Evolutionary conservation across 306 rosid species (phyloP).

Genomic region (Nissolia schottii): DNA sequence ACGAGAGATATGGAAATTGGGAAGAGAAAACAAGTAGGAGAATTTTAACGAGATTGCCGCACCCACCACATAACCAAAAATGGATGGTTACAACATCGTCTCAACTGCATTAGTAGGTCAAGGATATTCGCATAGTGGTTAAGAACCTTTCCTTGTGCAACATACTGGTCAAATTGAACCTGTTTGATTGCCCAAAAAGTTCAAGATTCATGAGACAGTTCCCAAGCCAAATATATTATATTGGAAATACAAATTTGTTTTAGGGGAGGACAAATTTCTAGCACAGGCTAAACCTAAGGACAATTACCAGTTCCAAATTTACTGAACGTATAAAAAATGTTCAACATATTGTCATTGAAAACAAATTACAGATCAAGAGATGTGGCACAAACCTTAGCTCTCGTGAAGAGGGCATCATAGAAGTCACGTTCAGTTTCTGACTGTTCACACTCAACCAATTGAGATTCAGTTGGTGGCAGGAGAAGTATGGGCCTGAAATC

Average conservation of each 20-base stretch:
- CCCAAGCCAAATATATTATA: background rate
- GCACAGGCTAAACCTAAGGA: background rate
- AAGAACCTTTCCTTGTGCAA: conserved; percentile 78
- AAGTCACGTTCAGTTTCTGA: conserved; percentile 77
- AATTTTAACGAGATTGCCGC: conserved; percentile 1
- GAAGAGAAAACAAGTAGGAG: background rate
- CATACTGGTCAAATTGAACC: conserved; percentile 80
- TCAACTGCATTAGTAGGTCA: conserved; percentile 73
- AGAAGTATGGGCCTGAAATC: conserved; percentile 68
- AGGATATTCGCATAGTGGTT: conserved; percentile 76
- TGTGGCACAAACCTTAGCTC: conserved; percentile 54
- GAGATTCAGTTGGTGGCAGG: conserved; percentile 71
- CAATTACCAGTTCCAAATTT: background rate
- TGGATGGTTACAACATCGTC: conserved; percentile 93
- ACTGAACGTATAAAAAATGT: background rate
- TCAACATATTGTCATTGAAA: background rate
- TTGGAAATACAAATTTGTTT: background rate
- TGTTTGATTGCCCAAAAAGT: conserved; percentile 32
- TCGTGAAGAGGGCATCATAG: conserved; percentile 65
- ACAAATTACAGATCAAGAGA: background rate
- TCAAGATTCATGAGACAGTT: background rate
- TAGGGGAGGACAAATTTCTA: background rate
- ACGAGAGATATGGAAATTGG: background rate
- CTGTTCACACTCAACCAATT: conserved; percentile 65
- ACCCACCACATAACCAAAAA: conserved; percentile 70